phyloP scores from a whole-genome alignment of 2,329 filamentous ascomycete genomes.

The Penicillium thymicola region DNA sequence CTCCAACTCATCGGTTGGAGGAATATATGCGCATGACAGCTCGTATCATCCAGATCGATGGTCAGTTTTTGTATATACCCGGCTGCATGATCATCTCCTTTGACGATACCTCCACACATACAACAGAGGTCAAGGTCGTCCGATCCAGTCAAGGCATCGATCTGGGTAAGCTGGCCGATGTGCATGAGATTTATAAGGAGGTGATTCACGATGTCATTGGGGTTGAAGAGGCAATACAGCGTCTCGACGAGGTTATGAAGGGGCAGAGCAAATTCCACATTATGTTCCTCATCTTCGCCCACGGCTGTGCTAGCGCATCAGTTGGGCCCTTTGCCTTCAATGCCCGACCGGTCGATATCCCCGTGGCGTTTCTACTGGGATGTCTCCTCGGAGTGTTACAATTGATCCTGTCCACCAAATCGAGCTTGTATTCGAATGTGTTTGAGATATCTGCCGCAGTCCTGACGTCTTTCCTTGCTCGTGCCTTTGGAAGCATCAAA shows the following conservation, averaged over 20 bases:
- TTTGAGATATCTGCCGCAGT: constrained; percentile 64
- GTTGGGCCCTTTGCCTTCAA: constrained; percentile 80
- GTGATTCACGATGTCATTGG: constrained; percentile 47
- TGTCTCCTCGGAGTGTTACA: constrained; percentile 71
- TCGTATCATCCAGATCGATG: constrained; percentile 82
- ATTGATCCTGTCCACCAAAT: constrained; percentile 69
- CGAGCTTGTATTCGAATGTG: constrained; percentile 63
- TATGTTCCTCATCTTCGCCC: constrained; percentile 60
- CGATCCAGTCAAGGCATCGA: constrained; percentile 44
- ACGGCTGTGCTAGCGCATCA: constrained; percentile 70
- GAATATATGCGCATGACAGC: constrained; percentile 88
- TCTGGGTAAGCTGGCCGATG: constrained; percentile 43
- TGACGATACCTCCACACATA: constrained; percentile 51
- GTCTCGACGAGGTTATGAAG: constrained; percentile 54
- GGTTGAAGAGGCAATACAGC: constrained; percentile 44
- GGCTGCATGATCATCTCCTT: constrained; percentile 95
- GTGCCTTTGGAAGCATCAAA: constrained; percentile 65
- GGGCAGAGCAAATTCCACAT: constrained; percentile 54
- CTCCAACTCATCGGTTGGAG: constrained; percentile 85
- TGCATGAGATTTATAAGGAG: constrained; percentile 48
- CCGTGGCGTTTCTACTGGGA: constrained; percentile 72
- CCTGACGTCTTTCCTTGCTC: constrained; percentile 64
- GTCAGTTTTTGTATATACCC: constrained; percentile 84
- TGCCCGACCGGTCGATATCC: constrained; percentile 72
- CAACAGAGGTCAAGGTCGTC: constrained; percentile 47